Evolutionary conservation across 345 rosid genomes (phyloP).

Genomic region (Fremontodendron californicum): DNA sequence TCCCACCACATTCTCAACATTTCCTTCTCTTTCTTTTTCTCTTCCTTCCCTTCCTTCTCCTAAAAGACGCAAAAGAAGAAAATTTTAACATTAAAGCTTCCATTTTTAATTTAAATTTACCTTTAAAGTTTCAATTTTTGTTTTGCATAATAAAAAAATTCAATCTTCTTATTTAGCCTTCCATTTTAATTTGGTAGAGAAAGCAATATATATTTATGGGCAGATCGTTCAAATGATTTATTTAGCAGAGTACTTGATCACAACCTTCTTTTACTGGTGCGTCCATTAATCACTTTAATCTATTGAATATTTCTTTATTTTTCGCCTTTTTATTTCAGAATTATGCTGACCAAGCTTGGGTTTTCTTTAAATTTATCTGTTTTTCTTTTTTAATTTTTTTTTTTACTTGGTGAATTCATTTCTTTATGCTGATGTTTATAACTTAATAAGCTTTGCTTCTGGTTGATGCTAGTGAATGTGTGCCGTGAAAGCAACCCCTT

Average conservation of each 20-base stretch:
- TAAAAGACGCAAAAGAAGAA: slow-evolving; percentile 12
- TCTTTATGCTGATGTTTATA: background rate
- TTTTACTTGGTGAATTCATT: background rate
- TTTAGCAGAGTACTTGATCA: slow-evolving; percentile 25
- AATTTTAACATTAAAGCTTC: background rate
- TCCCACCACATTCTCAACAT: slow-evolving; percentile 16
- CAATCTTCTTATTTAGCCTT: background rate
- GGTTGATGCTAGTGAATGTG: slow-evolving; percentile 34
- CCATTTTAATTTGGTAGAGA: slow-evolving; percentile 11
- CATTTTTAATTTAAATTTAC: background rate
- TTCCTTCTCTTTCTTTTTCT: slow-evolving; percentile 20
- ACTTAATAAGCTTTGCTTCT: slow-evolving; percentile 20
- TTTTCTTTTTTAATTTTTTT: slow-evolving; percentile 2
- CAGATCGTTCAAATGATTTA: slow-evolving; percentile 36
- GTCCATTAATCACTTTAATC: slow-evolving; percentile 8
- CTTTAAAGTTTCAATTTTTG: background rate
- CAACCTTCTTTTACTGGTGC: slow-evolving; percentile 29
- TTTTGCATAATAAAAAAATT: background rate
- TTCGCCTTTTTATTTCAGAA: background rate
- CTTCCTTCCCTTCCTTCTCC: slow-evolving; percentile 6
- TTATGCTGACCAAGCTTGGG: slow-evolving; percentile 14
- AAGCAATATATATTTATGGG: slow-evolving; percentile 20
- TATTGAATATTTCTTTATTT: background rate
- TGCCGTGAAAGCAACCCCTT: slow-evolving; percentile 39
- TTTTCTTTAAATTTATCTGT: slow-evolving; percentile 12